A percentile compares a stretch with the other conserved stretches of the same genome.
phyloP scores from a whole-genome alignment of 768 basidiomycete species.

The Wakefieldia striispora region DNA sequence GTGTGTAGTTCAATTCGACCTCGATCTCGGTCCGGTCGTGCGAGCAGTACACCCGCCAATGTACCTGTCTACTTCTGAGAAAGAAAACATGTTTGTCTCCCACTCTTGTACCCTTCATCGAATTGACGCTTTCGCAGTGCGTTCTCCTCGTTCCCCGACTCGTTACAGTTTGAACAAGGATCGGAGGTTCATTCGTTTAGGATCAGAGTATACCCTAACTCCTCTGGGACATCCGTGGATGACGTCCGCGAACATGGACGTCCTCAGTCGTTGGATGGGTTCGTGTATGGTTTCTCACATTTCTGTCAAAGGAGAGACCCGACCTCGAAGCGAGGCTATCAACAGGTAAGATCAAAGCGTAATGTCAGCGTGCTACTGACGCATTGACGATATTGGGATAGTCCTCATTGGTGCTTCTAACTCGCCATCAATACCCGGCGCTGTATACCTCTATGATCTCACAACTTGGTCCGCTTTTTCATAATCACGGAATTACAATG shows the following conservation, averaged over 20 bases:
- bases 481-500: conserved; percentile 72
- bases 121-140: conserved; percentile 49
- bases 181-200: conserved; percentile 85
- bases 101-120: background rate
- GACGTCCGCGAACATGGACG: conserved; percentile 26
- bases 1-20: conserved; percentile 76
- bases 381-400: conserved; percentile 6
- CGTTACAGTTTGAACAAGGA: conserved; percentile 80
- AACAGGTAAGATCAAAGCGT: conserved; percentile 50
- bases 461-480: conserved; percentile 73
- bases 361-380: background rate
- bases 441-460: conserved; percentile 69
- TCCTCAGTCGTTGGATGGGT: conserved; percentile 54
- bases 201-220: conserved; percentile 51
- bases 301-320: conserved; percentile 71
- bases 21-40: conserved; percentile 82
- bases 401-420: conserved; percentile 68
- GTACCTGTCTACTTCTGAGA: conserved; percentile 61
- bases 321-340: conserved; percentile 72
- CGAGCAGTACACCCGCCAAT: conserved; percentile 67
- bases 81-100: conserved; percentile 70
- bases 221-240: conserved; percentile 16
- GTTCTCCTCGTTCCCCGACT: conserved; percentile 92
- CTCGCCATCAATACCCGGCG: conserved; percentile 77
- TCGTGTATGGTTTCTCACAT: conserved; percentile 74